Conservation (phyloP, 2,329 filamentous ascomycete genomes). For the Chrysoporthe cubensis region DNA sequence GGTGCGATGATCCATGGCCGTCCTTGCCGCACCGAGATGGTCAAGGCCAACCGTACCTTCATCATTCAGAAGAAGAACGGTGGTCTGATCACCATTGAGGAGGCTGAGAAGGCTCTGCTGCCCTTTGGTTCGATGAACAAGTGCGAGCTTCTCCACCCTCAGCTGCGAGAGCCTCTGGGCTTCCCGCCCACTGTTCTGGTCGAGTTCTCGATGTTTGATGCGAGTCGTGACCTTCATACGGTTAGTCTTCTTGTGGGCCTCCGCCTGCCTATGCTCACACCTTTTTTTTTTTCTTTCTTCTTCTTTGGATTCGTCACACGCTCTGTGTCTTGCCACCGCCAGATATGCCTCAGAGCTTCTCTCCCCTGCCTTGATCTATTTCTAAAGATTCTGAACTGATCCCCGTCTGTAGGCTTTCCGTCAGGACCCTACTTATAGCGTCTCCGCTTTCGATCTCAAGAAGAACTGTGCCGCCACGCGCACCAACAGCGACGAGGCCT, state of each 20-base stretch:
- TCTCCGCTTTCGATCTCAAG: conserved; percentile 41
- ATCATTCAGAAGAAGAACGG: conserved; percentile 49
- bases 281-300: too few relatives aligned
- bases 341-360: background rate
- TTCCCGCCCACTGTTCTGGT: conserved; percentile 49
- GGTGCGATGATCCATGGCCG: conserved; percentile 58
- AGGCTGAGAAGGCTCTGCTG: conserved; percentile 49
- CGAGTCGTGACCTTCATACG: conserved; percentile 51
- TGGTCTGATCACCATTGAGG: conserved; percentile 43
- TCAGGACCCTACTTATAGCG: conserved; percentile 37
- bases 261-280: background rate
- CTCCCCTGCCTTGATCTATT: background rate
- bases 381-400: conserved; percentile 27
- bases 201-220: conserved; percentile 56
- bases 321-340: background rate
- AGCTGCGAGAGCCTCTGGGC: conserved; percentile 40
- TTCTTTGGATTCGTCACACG: background rate
- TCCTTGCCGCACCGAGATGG: conserved; percentile 62
- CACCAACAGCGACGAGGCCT: conserved; percentile 36
- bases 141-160: conserved; percentile 41
- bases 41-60: conserved; percentile 65
- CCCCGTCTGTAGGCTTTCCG: conserved; percentile 37
- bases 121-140: conserved; percentile 49
- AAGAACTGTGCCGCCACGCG: conserved; percentile 33
- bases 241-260: conserved; percentile 42